A percentile compares a stretch with the other conserved stretches of the same genome.
These are phyloP conservation scores for Tulasnella sp. DNA, from an alignment of 768 basidiomycete species.

Conservation along the genomic window DNA sequence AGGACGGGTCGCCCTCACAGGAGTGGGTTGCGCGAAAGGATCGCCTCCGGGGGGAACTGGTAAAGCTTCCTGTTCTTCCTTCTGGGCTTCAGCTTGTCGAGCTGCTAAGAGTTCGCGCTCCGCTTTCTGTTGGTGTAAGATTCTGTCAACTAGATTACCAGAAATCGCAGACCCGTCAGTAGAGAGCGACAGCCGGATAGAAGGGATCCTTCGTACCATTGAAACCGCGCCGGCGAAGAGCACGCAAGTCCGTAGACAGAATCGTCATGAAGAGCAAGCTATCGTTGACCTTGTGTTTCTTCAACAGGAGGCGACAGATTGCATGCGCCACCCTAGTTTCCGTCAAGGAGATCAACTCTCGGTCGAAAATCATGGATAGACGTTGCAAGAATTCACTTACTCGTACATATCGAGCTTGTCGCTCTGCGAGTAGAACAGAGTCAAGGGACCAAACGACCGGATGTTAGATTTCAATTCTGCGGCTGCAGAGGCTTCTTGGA, in stretches of 20 bases:
- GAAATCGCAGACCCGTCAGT: background rate
- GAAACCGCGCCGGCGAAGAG: constrained; percentile 75
- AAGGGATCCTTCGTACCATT: constrained; percentile 47
- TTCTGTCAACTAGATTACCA: constrained; percentile 69
- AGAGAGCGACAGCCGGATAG: background rate
- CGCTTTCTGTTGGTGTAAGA: constrained; percentile 73
- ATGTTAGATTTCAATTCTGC: constrained; percentile 39
- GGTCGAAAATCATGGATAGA: background rate
- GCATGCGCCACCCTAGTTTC: constrained; percentile 67
- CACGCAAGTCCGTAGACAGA: constrained; percentile 78
- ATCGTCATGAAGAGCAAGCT: constrained; percentile 88
- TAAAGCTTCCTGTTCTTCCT: background rate
- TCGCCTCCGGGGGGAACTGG: constrained; percentile 6
- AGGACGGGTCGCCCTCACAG: background rate
- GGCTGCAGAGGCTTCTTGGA: constrained; percentile 66
- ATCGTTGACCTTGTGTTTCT: constrained; percentile 75
- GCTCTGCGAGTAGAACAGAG: constrained; percentile 69
- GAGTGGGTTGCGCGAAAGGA: constrained; percentile 10
- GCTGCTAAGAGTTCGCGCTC: constrained; percentile 45
- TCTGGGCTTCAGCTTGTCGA: constrained; percentile 32
- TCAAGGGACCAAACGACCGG: constrained; percentile 50
- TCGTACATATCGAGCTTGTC: constrained; percentile 85
- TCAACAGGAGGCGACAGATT: constrained; percentile 70
- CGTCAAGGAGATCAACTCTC: background rate
- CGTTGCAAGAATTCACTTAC: constrained; percentile 41